Evolutionary conservation across 768 basidiomycete genomes (phyloP), one percentile per base, ranked within the genome.

Genomic region (Tephrocybe sp.): DNA sequence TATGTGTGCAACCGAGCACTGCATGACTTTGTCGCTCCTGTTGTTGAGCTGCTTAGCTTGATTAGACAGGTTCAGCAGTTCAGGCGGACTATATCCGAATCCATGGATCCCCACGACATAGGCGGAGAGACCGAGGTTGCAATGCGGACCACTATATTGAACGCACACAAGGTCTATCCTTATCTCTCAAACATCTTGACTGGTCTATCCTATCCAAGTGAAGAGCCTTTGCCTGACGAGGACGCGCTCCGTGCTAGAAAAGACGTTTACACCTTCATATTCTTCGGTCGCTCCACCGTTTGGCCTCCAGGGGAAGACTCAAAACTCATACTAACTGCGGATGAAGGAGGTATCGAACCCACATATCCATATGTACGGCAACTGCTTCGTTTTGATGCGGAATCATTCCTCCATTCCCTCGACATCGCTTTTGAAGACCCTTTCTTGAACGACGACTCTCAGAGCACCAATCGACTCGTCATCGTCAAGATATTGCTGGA

Each of bases 351-450:
- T 0, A 65, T 76, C 9, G 92, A 94, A 61, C 88, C 87, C 28
- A 87, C 92, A 0, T 97, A 94, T 60, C 96, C 94, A 2, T 97
- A 98, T 58, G 80, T 87, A 22, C 84, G 89, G 6, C 74, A 91
- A 11, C 72, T 98, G 1, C 77, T 98, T 6, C 82, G 77, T 6
- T 96, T 95, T 62, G 94, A 98, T 62, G 79, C 96, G 9, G 97
- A 99, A 66, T 89, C 92, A 0, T 89, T 95, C 64, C 82, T 99
- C 9, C 93, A 99, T 64, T 84, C 89, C 2, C 75, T 99, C 53
- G 97, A 99, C 66, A 84, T 94, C 51, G 93, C 91, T 1, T 96
- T 98, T 57, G 97, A 99, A 65, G 94, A 98, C 57, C 67, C 86
- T 1, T 96, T 88, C 69, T 80, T 98, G 26, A 93, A 95, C 63